Base-by-base conservation (phyloP, 2,329 filamentous ascomycete genomes). In the Diaporthe batatas region DNA sequence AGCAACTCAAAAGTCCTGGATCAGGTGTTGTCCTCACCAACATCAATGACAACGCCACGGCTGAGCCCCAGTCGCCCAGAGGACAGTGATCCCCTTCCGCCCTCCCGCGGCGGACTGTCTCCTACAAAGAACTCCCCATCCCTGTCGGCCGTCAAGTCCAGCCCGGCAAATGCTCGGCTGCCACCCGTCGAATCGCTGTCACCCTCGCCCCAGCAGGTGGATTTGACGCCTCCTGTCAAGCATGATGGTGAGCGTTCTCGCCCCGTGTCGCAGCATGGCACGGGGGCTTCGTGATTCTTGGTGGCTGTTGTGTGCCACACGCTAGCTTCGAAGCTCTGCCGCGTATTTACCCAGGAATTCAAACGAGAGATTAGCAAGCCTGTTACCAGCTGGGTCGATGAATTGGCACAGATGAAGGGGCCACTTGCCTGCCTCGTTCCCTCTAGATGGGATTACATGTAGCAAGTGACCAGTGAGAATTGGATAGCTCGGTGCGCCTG, bases 211-310 rank as follows among this genome's bases (percentile, higher is more conserved):
- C 86, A 85, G 18, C 84, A 87, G 72, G 87, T 88, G 75, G 90
- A 90, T 72, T 79, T 91, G 67, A 90, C 88, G 21, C 90, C 91
- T 32, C 91, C 90, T 2, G 84, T 89, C 76, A 91, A 93, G 82
- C 83, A 85, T 53, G 76, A 80, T 5, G 83, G 85, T 71, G 47
- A 58, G 47, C 73, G 67, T 53, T 53, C 42, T 49, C 67, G 73
- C 25, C 73, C 73, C 5, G 54, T 70, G 29, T 70, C 71, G 25
- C 73, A 67, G 36, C 53, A 68, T 49, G 65, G 39, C 71, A 32
- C 51, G 44, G 53, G 70, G 36, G 44, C 42, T 32, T 57, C 23
- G 23, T 59, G 53, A 58, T 42, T 42, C 32, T 18, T 10, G 11
- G 21, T 53, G 47, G n/a, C 29, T 47, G 53, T 49, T 29, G 42